Evolutionary conservation across 2,329 filamentous ascomycete species (phyloP).

Genomic region (Trichoderma oligosporum): DNA sequence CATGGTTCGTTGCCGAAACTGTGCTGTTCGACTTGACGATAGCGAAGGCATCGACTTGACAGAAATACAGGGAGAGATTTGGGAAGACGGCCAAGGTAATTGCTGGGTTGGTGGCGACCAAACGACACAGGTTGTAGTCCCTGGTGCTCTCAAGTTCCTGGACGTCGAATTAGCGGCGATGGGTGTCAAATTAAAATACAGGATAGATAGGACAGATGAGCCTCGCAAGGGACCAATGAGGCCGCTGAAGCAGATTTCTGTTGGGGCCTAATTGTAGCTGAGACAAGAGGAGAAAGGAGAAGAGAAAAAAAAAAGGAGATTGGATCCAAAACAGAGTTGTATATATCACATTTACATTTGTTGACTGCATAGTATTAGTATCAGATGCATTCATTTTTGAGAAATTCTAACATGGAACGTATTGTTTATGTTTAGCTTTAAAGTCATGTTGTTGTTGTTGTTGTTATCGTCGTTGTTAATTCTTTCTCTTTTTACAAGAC

Average conservation of each 20-base stretch:
- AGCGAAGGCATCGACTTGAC: conserved; percentile 54
- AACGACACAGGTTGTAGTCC: conserved; percentile 86
- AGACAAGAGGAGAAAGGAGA: too few species aligned
- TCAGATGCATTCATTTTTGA: conserved; percentile 15
- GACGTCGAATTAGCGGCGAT: conserved; percentile 95
- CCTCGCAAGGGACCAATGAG: conserved; percentile 50
- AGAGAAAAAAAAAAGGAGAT: not conserved
- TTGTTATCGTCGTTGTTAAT: too few species aligned
- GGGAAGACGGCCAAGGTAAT: conserved; percentile 85
- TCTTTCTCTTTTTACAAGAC: too few species aligned
- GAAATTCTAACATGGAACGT: conserved; percentile 1
- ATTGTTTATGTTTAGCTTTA: too few species aligned
- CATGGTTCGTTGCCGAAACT: conserved; percentile 74
- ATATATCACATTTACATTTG: conserved; percentile 3
- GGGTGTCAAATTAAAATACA: conserved; percentile 91
- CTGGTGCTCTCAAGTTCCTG: conserved; percentile 85
- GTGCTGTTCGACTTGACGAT: conserved; percentile 60
- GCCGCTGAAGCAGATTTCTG: conserved; percentile 31
- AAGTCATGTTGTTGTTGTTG: too few species aligned
- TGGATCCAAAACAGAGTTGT: conserved; percentile 4
- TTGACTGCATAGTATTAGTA: not conserved
- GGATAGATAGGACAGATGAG: conserved; percentile 61
- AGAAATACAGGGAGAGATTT: conserved; percentile 67
- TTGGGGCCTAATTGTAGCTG: conserved; percentile 7
- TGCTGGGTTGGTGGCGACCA: conserved; percentile 86